Base-by-base conservation (phyloP, 306 rosid genomes). In the Quercus wislizeni region DNA sequence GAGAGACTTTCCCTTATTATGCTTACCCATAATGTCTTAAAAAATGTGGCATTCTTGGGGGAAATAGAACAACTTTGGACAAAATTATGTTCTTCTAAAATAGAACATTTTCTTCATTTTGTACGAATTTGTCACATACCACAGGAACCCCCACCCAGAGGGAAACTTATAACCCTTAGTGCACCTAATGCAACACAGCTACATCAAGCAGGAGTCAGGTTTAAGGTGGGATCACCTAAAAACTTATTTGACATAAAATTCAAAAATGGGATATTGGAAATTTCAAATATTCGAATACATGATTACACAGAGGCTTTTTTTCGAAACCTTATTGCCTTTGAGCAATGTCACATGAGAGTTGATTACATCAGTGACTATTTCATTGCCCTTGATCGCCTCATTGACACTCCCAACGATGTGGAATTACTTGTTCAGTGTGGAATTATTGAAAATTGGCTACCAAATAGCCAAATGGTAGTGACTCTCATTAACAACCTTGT, bases 231-330 rank as follows among this genome's bases (percentile, higher is more conserved):
- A 43, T 14, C 58, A 6, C 41, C 31, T 2, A 55, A 33, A 55
- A 65, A 76, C 35, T 2, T 80, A 5, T 63, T 79, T 61, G 76
- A 76, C n/a, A 64, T 84, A 1, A 12, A 49, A 3, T 80, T 84
- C 21, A 2, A 20, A 17, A 14, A 78, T 1, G 76, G 84, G 67
- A 23, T 38, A 19, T 58, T 84, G 41, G 30, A 76, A 57, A 84
- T 84, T 73, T 79, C 84, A 0, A 33, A 28, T n/a, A 30, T 71
- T 17, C 21, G 5, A 7, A 20, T 64, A 62, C 1, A 58, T 19
- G 61, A 46, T 56, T 0, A 28, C 1, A 52, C 71, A 6, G 76
- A 84, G 63, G 13, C 54, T 63, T 25, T 52, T 13, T 10, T 76
- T 67, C 49, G 76, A 23, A 84, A 80, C 31, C 1, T 73, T 49